A percentile compares a stretch with the other conserved stretches of the same genome.
phyloP scores from a whole-genome alignment of 2,329 filamentous ascomycete genomes.

The Ascochyta viciae-villosae region DNA sequence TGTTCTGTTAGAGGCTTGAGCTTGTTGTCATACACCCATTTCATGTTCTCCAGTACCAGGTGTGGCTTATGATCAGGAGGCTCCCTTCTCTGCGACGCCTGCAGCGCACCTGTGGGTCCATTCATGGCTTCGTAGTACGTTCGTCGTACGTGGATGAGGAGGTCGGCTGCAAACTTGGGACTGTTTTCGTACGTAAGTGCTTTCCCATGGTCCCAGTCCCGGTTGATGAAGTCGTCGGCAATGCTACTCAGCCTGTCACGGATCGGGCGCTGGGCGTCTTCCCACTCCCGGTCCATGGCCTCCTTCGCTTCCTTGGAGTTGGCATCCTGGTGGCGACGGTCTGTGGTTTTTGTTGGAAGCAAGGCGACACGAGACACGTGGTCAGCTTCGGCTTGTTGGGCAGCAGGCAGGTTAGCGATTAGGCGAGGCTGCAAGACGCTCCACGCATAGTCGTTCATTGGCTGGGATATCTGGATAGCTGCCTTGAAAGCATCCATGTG shows the following conservation, averaged over 20 bases:
- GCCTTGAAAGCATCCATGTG: slow-evolving; percentile 78
- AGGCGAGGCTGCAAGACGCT: slow-evolving; percentile 71
- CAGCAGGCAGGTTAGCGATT: slow-evolving; percentile 68
- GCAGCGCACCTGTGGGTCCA: slow-evolving; percentile 55
- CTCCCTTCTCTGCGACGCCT: slow-evolving; percentile 3
- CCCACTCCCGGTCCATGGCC: slow-evolving; percentile 72
- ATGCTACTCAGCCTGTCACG: slow-evolving; percentile 69
- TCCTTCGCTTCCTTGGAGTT: slow-evolving; percentile 63
- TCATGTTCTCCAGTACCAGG: slow-evolving; percentile 83
- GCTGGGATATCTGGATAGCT: slow-evolving; percentile 72
- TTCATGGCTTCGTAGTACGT: slow-evolving; percentile 71
- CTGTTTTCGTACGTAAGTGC: slow-evolving; percentile 69
- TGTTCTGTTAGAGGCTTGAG: slow-evolving; percentile 73
- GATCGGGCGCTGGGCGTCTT: slow-evolving; percentile 72
- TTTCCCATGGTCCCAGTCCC: slow-evolving; percentile 69
- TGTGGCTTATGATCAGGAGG: slow-evolving; percentile 56
- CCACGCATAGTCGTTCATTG: slow-evolving; percentile 75
- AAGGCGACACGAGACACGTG: slow-evolving; percentile 57
- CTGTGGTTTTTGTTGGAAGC: slow-evolving; percentile 56
- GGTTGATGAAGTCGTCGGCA: slow-evolving; percentile 73
- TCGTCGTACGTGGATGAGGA: slow-evolving; percentile 71
- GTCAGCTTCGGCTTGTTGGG: slow-evolving; percentile 63
- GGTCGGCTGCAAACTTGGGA: slow-evolving; percentile 73
- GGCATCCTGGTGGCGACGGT: slow-evolving; percentile 56
- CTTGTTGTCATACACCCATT: slow-evolving; percentile 81